Conservation (phyloP, 768 basidiomycete species). For the Amanita brunnescens region DNA sequence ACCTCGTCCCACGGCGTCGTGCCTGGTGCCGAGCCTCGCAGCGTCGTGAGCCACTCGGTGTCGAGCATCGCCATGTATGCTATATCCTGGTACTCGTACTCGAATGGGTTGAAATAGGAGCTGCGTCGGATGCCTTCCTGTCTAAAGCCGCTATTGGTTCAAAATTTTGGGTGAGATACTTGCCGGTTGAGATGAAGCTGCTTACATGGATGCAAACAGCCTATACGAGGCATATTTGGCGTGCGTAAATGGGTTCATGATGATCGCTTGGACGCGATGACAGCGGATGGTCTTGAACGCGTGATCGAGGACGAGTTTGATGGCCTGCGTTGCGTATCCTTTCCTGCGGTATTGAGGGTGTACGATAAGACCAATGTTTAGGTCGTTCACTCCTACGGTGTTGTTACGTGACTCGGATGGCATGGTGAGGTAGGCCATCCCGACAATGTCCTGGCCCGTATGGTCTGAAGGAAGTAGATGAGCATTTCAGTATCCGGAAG, state of each 20-base stretch:
- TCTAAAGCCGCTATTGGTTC: constrained; percentile 37
- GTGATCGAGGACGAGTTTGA: constrained; percentile 34
- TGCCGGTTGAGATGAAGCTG: not conserved
- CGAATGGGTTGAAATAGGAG: constrained; percentile 38
- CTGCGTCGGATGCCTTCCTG: constrained; percentile 59
- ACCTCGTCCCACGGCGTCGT: constrained; percentile 55
- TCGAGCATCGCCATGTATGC: constrained; percentile 53
- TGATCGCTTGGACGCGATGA: constrained; percentile 45
- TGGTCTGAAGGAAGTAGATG: not conserved
- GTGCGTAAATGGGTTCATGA: constrained; percentile 27
- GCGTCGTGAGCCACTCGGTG: constrained; percentile 43
- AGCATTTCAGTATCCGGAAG: not conserved
- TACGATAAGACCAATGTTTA: constrained; percentile 50
- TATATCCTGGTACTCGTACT: constrained; percentile 46
- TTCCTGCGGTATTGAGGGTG: constrained; percentile 24
- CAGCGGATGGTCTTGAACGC: constrained; percentile 38
- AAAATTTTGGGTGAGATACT: not conserved
- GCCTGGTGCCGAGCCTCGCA: constrained; percentile 2
- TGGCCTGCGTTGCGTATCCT: constrained; percentile 39
- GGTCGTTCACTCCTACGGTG: constrained; percentile 27
- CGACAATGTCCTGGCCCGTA: constrained; percentile 21
- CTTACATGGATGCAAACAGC: constrained; percentile 17
- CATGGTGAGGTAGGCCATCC: constrained; percentile 34
- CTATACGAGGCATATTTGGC: constrained; percentile 2
- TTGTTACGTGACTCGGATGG: constrained; percentile 14